phyloP scores from a whole-genome alignment of 73 alveolate genomes.

The Paramecium primaurelia region DNA sequence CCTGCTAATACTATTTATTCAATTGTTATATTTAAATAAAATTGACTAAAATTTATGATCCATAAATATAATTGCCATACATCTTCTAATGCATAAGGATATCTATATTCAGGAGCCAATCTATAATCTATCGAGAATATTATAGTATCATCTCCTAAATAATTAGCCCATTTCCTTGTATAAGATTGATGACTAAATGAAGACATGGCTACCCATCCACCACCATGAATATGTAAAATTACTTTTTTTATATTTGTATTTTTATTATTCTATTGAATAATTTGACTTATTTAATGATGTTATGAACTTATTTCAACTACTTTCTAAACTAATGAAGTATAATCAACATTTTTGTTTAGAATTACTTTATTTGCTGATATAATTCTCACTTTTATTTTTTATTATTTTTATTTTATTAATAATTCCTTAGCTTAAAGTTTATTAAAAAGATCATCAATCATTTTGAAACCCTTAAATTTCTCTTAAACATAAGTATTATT shows the following conservation, averaged over 20 bases:
- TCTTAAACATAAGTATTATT: background rate
- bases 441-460: background rate
- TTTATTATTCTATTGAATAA: background rate
- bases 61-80: slow-evolving; percentile 87
- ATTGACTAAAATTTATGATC: slow-evolving; percentile 72
- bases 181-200: slow-evolving; percentile 86
- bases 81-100: slow-evolving; percentile 89
- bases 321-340: background rate
- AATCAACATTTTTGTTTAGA: background rate
- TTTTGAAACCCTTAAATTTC: background rate
- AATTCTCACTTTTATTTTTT: slow-evolving; percentile 6
- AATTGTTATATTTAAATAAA: slow-evolving; percentile 66
- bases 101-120: slow-evolving; percentile 83
- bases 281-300: background rate
- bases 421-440: background rate
- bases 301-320: background rate
- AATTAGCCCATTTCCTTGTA: slow-evolving; percentile 72
- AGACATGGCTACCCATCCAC: slow-evolving; percentile 94
- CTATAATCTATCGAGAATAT: slow-evolving; percentile 86
- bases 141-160: slow-evolving; percentile 41
- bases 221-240: slow-evolving; percentile 89
- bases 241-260: slow-evolving; percentile 37
- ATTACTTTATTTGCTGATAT: background rate
- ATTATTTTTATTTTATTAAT: background rate
- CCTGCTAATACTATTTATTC: slow-evolving; percentile 72